Evolutionary conservation across 148 eudicot species (phyloP).

Genomic region (Rhododendron mucronatum): DNA sequence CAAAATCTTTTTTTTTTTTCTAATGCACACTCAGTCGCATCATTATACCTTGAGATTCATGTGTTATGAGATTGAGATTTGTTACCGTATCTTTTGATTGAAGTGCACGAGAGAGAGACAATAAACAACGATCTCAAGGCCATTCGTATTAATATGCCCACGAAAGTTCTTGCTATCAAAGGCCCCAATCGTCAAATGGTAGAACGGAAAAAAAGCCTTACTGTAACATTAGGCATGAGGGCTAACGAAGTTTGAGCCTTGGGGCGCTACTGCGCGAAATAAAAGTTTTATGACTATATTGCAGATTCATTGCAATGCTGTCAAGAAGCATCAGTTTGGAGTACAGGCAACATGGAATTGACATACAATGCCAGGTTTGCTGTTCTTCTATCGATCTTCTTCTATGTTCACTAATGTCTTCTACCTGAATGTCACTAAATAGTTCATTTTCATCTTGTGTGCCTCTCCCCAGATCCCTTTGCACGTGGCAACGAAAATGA

Average conservation of each 20-base stretch:
- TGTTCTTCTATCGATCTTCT: background rate
- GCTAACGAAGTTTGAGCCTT: background rate
- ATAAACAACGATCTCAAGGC: background rate
- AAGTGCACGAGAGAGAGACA: background rate
- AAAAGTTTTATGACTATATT: slow-evolving; percentile 3
- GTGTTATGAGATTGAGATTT: background rate
- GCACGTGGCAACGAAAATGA: slow-evolving; percentile 70
- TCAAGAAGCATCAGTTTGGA: slow-evolving; percentile 55
- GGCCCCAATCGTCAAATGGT: background rate
- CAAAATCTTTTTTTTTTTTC: too few species aligned
- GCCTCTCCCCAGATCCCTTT: slow-evolving; percentile 51
- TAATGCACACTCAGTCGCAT: background rate
- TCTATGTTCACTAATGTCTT: background rate
- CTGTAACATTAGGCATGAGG: background rate
- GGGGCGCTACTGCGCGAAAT: background rate
- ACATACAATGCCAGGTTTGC: slow-evolving; percentile 71
- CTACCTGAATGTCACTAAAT: background rate
- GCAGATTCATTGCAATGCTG: slow-evolving; percentile 55
- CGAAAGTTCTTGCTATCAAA: background rate
- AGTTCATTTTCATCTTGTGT: background rate
- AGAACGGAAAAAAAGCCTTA: background rate
- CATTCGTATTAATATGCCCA: background rate
- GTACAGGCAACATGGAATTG: slow-evolving; percentile 65
- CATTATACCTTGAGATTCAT: background rate
- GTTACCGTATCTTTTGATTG: background rate